Evolutionary conservation across 2,329 filamentous ascomycete genomes (phyloP).

Genomic region (Aureobasidium vineae): DNA sequence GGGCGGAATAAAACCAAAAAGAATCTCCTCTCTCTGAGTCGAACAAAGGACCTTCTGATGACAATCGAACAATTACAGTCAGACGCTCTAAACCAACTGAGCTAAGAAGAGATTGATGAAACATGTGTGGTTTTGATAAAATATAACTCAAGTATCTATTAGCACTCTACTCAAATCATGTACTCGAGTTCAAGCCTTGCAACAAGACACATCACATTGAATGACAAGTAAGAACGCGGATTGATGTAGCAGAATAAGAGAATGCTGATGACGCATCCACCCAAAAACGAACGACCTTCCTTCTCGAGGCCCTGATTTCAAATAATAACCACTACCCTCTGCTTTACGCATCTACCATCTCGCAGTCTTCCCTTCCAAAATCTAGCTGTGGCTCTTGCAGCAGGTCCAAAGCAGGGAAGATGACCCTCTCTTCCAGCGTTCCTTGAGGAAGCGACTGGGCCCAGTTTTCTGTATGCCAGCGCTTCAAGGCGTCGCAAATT

Average conservation of each 20-base stretch:
- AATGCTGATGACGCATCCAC: conserved; percentile 5
- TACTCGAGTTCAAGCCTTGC: background rate
- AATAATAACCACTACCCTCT: background rate
- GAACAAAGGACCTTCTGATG: conserved; percentile 24
- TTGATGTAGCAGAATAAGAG: background rate
- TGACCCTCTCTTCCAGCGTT: background rate
- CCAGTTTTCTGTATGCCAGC: background rate
- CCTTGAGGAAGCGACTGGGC: background rate
- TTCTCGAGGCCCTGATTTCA: background rate
- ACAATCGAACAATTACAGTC: conserved; percentile 25
- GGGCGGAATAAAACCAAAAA: too few species aligned
- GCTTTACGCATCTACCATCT: background rate
- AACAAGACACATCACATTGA: background rate
- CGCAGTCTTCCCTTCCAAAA: background rate
- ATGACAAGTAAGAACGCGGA: background rate
- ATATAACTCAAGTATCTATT: too few species aligned
- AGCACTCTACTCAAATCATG: too few species aligned
- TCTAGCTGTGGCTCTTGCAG: background rate
- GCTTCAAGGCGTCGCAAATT: background rate
- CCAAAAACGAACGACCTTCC: background rate
- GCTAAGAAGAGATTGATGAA: conserved; percentile 21
- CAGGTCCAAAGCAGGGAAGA: background rate
- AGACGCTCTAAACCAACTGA: conserved; percentile 25
- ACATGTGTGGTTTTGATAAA: too few species aligned
- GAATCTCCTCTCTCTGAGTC: conserved; percentile 22